A percentile compares a stretch with the other conserved stretches of the same genome.
phyloP scores from a whole-genome alignment of 2,329 filamentous ascomycete species.

The Scytalidium lignicola region DNA sequence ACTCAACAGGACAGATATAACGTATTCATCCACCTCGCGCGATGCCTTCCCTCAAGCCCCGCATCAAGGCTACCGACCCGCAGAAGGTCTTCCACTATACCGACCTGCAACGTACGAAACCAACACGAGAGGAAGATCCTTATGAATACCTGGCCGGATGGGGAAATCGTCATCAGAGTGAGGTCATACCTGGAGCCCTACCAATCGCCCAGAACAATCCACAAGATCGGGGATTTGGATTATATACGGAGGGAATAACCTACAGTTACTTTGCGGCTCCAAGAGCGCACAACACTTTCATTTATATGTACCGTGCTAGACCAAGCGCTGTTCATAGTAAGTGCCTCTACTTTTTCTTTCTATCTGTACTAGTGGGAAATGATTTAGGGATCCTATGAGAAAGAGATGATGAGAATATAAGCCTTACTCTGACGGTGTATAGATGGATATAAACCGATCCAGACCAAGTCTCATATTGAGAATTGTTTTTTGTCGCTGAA shows the following conservation, averaged over 20 bases:
- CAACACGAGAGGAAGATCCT: slow-evolving; percentile 46
- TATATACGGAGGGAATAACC: slow-evolving; percentile 41
- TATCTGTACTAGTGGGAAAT: too few species aligned
- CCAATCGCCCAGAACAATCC: slow-evolving; percentile 37
- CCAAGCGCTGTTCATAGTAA: slow-evolving; percentile 36
- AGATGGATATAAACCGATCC: slow-evolving; percentile 45
- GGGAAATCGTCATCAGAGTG: slow-evolving; percentile 40
- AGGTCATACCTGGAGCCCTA: slow-evolving; percentile 37
- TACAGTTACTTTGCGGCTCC: slow-evolving; percentile 38
- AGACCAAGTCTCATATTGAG: slow-evolving; percentile 63
- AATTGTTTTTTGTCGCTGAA: slow-evolving; percentile 53
- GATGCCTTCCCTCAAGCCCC: slow-evolving; percentile 1
- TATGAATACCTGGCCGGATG: slow-evolving; percentile 53
- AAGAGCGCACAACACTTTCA: slow-evolving; percentile 35
- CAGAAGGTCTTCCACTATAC: slow-evolving; percentile 51
- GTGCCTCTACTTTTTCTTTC: slow-evolving; percentile 16
- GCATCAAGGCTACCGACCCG: slow-evolving; percentile 30
- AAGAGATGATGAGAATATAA: background rate
- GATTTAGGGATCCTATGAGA: background rate
- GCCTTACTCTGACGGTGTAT: background rate
- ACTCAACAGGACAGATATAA: too few species aligned
- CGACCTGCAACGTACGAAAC: slow-evolving; percentile 52
- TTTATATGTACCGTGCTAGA: slow-evolving; percentile 39
- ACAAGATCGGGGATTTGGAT: slow-evolving; percentile 35
- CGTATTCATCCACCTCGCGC: background rate